Conservation (phyloP, 371 early-diverging fungal species). For the Entomophthora muscae region DNA sequence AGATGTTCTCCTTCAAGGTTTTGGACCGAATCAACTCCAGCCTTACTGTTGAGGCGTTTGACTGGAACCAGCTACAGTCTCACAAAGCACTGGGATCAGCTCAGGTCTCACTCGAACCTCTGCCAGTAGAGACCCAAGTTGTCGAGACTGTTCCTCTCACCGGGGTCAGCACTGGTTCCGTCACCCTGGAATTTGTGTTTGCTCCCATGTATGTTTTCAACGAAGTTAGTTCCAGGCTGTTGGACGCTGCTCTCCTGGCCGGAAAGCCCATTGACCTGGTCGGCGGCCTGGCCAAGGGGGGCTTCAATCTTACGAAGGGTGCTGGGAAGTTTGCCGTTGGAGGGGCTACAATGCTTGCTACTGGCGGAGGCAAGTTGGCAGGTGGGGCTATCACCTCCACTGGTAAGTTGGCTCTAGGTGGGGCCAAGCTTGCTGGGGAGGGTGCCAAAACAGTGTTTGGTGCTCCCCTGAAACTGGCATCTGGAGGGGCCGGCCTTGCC, state of each 20-base stretch:
- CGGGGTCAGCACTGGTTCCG: constrained; percentile 2
- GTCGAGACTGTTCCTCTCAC: background rate
- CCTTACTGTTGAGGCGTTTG: constrained; percentile 38
- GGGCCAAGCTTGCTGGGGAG: constrained; percentile 8
- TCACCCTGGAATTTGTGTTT: constrained; percentile 10
- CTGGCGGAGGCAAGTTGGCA: constrained; percentile 13
- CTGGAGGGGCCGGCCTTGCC: constrained; percentile 7
- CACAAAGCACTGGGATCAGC: constrained; percentile 26
- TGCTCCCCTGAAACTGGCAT: constrained; percentile 3
- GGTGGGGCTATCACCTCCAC: constrained; percentile 8
- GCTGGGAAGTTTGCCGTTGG: constrained; percentile 13
- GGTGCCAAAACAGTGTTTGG: constrained; percentile 7
- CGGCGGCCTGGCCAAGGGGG: constrained; percentile 15
- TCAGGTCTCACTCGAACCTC: background rate
- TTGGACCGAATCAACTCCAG: constrained; percentile 18
- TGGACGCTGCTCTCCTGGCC: background rate
- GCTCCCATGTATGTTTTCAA: constrained; percentile 6
- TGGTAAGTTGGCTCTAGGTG: background rate
- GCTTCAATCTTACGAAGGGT: constrained; percentile 13
- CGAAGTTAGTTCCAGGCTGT: background rate
- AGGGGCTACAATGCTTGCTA: constrained; percentile 11
- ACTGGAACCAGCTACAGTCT: constrained; percentile 57
- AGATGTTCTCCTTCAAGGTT: constrained; percentile 47
- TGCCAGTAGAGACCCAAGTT: background rate
- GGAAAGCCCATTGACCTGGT: constrained; percentile 8